Evolutionary conservation across 148 eudicot genomes (phyloP).

Genomic region (Bassia scoparia): DNA sequence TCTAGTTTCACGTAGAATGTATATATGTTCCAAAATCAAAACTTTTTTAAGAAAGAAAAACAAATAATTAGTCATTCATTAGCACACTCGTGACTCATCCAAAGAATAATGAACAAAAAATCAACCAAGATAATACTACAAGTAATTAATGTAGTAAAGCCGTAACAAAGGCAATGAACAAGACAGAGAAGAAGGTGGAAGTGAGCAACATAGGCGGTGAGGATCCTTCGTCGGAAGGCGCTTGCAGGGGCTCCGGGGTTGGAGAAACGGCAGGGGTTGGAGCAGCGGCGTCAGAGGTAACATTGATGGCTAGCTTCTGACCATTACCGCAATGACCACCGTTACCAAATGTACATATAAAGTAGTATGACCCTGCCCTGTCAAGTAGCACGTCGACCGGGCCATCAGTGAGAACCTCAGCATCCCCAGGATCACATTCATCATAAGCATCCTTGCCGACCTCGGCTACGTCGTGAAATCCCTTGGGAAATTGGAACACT

Average conservation of each 20-base stretch:
- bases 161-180: neutral
- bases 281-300: slow-evolving; percentile 6
- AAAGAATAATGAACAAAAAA: neutral
- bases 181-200: slow-evolving; percentile 12
- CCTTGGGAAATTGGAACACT: neutral
- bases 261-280: neutral
- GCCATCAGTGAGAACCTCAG: neutral
- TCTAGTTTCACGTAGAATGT: too few species aligned
- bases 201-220: neutral
- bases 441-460: neutral
- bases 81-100: neutral
- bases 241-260: neutral
- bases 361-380: neutral
- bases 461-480: neutral
- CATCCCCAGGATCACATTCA: neutral
- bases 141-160: neutral
- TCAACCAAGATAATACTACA: neutral
- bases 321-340: slow-evolving; percentile 21
- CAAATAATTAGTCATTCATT: too few species aligned
- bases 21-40: too few species aligned
- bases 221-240: slow-evolving; percentile 1
- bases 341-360: neutral
- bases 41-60: too few species aligned
- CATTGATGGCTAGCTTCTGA: slow-evolving; percentile 47
- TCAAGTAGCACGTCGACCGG: neutral